These are phyloP conservation scores for Magnaporthiopsis incrustans DNA, from an alignment of 2,329 filamentous ascomycete genomes.

Conservation along the genomic window DNA sequence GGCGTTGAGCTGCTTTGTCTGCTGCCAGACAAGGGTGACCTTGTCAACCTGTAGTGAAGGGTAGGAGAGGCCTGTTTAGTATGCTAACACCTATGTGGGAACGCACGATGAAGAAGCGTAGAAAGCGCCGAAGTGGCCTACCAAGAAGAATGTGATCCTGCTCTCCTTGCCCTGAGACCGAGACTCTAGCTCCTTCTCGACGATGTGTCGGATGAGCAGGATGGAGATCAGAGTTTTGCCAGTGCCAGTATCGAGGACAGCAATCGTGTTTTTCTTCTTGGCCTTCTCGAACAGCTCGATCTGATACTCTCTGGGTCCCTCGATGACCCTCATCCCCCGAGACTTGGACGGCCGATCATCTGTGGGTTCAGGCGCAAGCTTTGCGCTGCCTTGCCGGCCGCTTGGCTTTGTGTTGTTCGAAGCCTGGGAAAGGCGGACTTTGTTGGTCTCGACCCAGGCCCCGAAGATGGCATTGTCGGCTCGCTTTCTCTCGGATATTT, in stretches of 20 bases:
- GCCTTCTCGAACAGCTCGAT: slow-evolving; percentile 84
- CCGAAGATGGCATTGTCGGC: slow-evolving; percentile 43
- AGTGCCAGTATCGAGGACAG: slow-evolving; percentile 88
- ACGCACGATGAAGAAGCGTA: neutral
- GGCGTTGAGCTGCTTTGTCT: slow-evolving; percentile 69
- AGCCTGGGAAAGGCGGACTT: slow-evolving; percentile 23
- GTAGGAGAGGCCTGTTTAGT: neutral
- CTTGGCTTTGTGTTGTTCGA: neutral
- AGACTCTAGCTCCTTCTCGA: slow-evolving; percentile 69
- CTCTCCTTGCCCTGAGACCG: slow-evolving; percentile 50
- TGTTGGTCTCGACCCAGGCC: slow-evolving; percentile 29
- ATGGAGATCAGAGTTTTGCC: slow-evolving; percentile 97
- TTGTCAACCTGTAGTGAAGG: slow-evolving; percentile 57
- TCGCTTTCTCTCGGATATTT: slow-evolving; percentile 38
- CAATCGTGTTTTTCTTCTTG: slow-evolving; percentile 78
- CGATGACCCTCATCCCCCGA: slow-evolving; percentile 47
- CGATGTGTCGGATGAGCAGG: slow-evolving; percentile 66
- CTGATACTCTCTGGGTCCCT: slow-evolving; percentile 82
- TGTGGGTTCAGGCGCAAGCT: no score
- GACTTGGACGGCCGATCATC: slow-evolving; percentile 12
- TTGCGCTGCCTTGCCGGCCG: slow-evolving; percentile 6
- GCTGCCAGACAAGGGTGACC: slow-evolving; percentile 84
- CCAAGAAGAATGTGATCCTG: slow-evolving; percentile 78
- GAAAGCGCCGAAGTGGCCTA: slow-evolving; percentile 20
- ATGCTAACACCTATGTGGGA: neutral